Evolutionary conservation across 768 basidiomycete species (phyloP).

Genomic region (Trametes elegans): DNA sequence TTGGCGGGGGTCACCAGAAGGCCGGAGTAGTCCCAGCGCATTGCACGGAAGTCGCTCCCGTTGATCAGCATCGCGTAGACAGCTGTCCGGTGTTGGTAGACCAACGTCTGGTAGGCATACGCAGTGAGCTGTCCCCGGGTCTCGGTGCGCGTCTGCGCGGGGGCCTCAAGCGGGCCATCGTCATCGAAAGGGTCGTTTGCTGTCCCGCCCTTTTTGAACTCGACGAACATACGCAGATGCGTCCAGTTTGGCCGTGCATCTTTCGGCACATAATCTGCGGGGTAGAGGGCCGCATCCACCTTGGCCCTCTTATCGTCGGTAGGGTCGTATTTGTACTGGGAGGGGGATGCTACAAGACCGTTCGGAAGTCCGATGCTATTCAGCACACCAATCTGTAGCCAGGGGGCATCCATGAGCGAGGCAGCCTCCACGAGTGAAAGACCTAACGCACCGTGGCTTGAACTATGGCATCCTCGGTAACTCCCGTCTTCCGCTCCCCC

Average conservation of each 20-base stretch:
- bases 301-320: neutral
- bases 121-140: too few relatives aligned
- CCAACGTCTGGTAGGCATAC: too few relatives aligned
- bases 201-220: neutral
- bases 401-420: neutral
- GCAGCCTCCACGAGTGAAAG: neutral
- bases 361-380: neutral
- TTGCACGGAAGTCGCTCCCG: too few relatives aligned
- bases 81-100: too few relatives aligned
- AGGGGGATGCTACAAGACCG: neutral
- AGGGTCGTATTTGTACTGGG: neutral
- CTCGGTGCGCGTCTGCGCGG: too few relatives aligned
- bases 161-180: too few relatives aligned
- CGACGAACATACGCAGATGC: neutral
- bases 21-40: too few relatives aligned
- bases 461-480: neutral
- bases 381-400: neutral
- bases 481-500: neutral
- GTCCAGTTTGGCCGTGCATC: neutral
- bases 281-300: constrained; percentile 3
- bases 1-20: too few relatives aligned
- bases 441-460: neutral
- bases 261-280: neutral
- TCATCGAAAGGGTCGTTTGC: neutral
- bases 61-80: too few relatives aligned